A percentile compares a stretch with the other conserved stretches of the same genome.
Evolutionary conservation across 352 stramenopile genomes (phyloP).

Genomic region (Globisporangium echinulatum): DNA sequence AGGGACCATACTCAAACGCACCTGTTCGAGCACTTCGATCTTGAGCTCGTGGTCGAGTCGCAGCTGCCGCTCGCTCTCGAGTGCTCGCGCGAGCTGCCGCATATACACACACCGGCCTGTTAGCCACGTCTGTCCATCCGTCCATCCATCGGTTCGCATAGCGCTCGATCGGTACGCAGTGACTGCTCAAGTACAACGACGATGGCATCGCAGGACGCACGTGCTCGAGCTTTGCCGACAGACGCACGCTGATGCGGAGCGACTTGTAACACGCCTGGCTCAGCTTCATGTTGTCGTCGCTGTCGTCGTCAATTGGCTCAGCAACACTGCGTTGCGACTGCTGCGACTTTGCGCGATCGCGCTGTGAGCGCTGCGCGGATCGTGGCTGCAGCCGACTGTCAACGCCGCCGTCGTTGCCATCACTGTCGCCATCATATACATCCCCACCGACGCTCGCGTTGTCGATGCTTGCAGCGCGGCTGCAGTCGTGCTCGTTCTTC

Average conservation of each 20-base stretch:
- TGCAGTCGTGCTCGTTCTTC: too few species aligned
- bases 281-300: conserved; percentile 16
- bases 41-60: conserved; percentile 27
- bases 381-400: neutral
- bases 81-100: conserved; percentile 22
- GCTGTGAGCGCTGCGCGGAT: neutral
- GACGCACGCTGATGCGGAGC: conserved; percentile 21
- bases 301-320: neutral
- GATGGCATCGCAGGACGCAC: conserved; percentile 9
- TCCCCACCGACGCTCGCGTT: neutral
- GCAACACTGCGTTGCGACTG: neutral
- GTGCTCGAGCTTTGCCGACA: conserved; percentile 26
- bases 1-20: neutral
- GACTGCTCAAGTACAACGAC: neutral
- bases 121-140: too few species aligned
- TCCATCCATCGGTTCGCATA: neutral
- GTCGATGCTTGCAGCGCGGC: neutral
- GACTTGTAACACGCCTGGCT: conserved; percentile 38
- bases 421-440: conserved; percentile 4
- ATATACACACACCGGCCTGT: too few species aligned
- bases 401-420: neutral
- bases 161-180: neutral
- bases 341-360: neutral
- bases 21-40: conserved; percentile 27
- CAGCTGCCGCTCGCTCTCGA: conserved; percentile 20